Percentiles rank a stretch among this genome's conserved stretches.
Evolutionary conservation across 2,329 filamentous ascomycete genomes (phyloP).

Genomic region (Amauroascus niger): DNA sequence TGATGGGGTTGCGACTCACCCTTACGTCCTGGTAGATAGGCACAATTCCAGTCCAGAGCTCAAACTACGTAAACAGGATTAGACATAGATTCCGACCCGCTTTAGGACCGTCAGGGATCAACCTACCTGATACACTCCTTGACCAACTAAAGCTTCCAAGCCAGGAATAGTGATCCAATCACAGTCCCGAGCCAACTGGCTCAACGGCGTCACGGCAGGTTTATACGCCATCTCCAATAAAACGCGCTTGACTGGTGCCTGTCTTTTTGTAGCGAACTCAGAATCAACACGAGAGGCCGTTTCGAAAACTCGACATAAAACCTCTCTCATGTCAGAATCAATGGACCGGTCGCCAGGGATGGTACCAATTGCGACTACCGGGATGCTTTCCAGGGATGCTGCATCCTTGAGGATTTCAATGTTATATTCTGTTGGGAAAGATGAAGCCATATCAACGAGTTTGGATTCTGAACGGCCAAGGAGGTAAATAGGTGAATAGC

Average conservation of each 20-base stretch:
- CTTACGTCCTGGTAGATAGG: slow-evolving; percentile 63
- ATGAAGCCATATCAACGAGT: slow-evolving; percentile 55
- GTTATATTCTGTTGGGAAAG: slow-evolving; percentile 65
- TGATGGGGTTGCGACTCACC: slow-evolving; percentile 30
- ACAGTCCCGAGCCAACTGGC: slow-evolving; percentile 67
- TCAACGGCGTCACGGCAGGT: slow-evolving; percentile 70
- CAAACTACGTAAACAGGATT: slow-evolving; percentile 46
- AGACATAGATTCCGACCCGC: slow-evolving; percentile 8
- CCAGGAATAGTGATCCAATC: slow-evolving; percentile 81
- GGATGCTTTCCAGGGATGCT: slow-evolving; percentile 45
- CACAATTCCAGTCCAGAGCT: slow-evolving; percentile 73
- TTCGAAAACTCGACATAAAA: slow-evolving; percentile 46
- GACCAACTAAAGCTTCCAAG: slow-evolving; percentile 77
- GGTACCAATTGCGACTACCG: slow-evolving; percentile 71
- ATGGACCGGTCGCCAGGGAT: slow-evolving; percentile 83
- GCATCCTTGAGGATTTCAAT: slow-evolving; percentile 53
- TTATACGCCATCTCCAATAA: slow-evolving; percentile 96
- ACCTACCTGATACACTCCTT: slow-evolving; percentile 71
- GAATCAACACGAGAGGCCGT: slow-evolving; percentile 15
- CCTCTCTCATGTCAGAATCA: slow-evolving; percentile 57
- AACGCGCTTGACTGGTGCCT: slow-evolving; percentile 37
- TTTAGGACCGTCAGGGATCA: slow-evolving; percentile 6
- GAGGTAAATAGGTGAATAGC: slow-evolving; percentile 77
- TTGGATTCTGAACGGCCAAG: slow-evolving; percentile 66
- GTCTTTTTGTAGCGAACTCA: slow-evolving; percentile 40